Base-by-base conservation (phyloP, 106 monocot species). In the Amphibolis antarctica region DNA sequence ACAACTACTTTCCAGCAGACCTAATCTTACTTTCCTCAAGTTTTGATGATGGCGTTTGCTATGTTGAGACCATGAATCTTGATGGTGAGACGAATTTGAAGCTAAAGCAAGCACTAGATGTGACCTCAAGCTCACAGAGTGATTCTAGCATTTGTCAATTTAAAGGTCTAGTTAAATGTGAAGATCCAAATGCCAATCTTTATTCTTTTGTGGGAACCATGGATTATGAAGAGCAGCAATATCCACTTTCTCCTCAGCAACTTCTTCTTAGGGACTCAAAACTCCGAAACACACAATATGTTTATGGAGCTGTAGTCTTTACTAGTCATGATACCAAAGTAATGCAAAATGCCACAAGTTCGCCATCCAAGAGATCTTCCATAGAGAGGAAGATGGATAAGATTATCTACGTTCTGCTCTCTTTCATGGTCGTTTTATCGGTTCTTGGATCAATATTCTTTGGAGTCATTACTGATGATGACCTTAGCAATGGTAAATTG, bases 81-180 rank as follows among this genome's bases (percentile, higher is more conserved):
- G 93, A 93, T 26, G 93, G 93, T 20, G 93, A 93, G 61, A 93
- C 93, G 15, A 93, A 93, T 71, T 73, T 93, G 71, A 93, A 93
- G 66, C n/a, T 93, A 56, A 93, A 88, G 58, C 88, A 93, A 48
- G 46, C 88, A 4, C 23, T 88, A 42, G 88, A 93, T 27, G 76
- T 75, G 28, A 88, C 88, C 53, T 79, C 76, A 15, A 57, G 54
- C 70, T 71, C 88, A 47, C 80, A 83, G 53, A 78, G 76, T 46
- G 88, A 88, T 57, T 69, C 73, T 28, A 77, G 53, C 42, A 79
- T 93, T 44, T 50, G 67, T 43, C 6, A 75, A 67, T 78, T 93
- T 74, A 93, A 73, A 65, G 76, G 80, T 12, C 42, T 72, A 20
- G 69, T 93, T 31, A 85, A 66, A 69, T 88, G 88, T 42, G 93